These are phyloP conservation scores for Starmera caribaea DNA, from an alignment of 805 yeast genomes.

Conservation along the genomic window DNA sequence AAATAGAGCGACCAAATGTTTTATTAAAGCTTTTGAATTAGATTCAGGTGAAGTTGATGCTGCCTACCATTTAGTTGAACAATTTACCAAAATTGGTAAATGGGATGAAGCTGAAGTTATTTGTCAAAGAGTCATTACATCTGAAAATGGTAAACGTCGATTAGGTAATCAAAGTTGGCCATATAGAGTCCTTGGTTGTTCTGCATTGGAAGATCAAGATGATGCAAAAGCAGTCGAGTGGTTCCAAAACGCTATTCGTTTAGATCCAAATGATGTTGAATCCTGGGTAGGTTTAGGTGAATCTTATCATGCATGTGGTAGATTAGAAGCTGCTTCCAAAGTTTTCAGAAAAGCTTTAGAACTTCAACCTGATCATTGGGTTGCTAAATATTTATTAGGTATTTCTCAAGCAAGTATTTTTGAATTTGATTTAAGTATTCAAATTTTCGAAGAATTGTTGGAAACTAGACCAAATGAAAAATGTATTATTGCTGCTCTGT, in stretches of 20 bases:
- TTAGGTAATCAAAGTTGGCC: constrained; percentile 66
- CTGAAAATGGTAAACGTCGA: constrained; percentile 48
- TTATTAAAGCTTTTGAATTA: constrained; percentile 80
- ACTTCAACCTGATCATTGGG: constrained; percentile 46
- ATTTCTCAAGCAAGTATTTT: constrained; percentile 52
- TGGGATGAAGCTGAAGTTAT: constrained; percentile 82
- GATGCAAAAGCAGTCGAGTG: constrained; percentile 76
- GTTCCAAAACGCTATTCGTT: constrained; percentile 78
- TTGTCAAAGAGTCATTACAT: constrained; percentile 52
- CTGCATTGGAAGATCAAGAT: constrained; percentile 59
- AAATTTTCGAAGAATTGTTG: constrained; percentile 33
- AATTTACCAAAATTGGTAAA: constrained; percentile 56
- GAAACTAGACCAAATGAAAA: constrained; percentile 36
- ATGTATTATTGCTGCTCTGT: constrained; percentile 40
- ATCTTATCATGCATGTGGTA: constrained; percentile 77
- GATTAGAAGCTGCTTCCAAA: constrained; percentile 76
- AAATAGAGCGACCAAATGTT: constrained; percentile 74
- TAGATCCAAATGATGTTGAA: constrained; percentile 54
- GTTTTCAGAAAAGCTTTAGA: constrained; percentile 63
- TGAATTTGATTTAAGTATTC: constrained; percentile 54
- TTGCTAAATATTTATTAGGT: constrained; percentile 60
- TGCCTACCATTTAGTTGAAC: constrained; percentile 60
- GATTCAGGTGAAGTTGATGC: constrained; percentile 70
- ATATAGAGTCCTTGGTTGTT: constrained; percentile 74
- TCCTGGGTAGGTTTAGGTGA: constrained; percentile 98